Conservation (phyloP, 2,329 filamentous ascomycete species). For the Penicillium sp. region DNA sequence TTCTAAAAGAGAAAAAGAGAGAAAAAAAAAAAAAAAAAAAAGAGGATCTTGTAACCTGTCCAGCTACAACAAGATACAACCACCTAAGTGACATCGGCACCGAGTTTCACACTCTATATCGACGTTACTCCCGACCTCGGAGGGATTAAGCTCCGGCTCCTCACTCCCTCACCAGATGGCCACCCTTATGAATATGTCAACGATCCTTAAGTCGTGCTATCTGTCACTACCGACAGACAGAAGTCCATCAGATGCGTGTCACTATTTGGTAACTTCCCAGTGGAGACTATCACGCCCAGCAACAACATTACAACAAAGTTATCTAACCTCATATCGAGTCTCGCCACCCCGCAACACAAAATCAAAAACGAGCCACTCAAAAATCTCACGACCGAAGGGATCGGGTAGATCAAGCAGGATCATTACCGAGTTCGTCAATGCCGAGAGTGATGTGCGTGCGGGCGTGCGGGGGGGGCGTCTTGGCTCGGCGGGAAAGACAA, state of each 20-base stretch:
- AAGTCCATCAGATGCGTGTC: no score
- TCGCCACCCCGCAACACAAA: neutral
- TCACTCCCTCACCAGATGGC: neutral
- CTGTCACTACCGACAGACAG: no score
- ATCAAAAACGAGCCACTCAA: constrained; percentile 8
- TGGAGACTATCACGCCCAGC: neutral
- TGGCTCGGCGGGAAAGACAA: constrained; percentile 11
- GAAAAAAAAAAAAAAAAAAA: no score
- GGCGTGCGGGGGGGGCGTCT: constrained; percentile 11
- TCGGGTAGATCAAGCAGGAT: constrained; percentile 10
- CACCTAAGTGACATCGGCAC: neutral
- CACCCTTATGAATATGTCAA: neutral
- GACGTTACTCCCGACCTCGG: neutral
- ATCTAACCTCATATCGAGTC: constrained; percentile 5
- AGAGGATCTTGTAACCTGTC: neutral
- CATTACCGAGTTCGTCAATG: constrained; percentile 16
- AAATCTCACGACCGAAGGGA: neutral
- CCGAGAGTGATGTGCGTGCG: constrained; percentile 8
- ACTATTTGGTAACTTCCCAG: neutral
- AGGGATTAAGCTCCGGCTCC: neutral
- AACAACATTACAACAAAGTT: constrained; percentile 3
- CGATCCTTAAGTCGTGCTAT: neutral
- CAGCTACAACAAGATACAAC: neutral
- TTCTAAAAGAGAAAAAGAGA: no score
- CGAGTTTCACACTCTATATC: neutral